Evolutionary conservation across 1,284 basidiomycete genomes (phyloP).

Genomic region (Heterobasidion irregulare): DNA sequence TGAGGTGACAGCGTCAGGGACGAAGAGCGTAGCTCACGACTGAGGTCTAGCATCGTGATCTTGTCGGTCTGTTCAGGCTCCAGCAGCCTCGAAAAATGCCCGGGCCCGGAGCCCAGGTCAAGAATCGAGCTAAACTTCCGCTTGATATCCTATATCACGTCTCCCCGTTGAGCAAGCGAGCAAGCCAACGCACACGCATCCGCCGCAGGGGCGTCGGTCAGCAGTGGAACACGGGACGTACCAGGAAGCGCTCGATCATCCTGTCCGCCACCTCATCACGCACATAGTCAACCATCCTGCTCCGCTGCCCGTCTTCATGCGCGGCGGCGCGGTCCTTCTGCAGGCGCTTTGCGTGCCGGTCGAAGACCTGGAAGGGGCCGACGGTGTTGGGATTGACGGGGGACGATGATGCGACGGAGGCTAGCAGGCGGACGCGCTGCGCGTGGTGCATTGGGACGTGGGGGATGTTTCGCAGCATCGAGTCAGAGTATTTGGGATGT

Average conservation of each 20-base stretch:
- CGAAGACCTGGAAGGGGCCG: conserved; percentile 79
- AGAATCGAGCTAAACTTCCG: conserved; percentile 74
- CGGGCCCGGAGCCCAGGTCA: conserved; percentile 92
- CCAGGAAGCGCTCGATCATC: conserved; percentile 85
- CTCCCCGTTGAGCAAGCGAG: not conserved
- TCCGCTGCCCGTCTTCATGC: conserved; percentile 49
- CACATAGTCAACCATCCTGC: conserved; percentile 86
- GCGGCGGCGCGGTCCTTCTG: conserved; percentile 77
- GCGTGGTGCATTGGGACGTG: not conserved
- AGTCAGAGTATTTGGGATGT: no score
- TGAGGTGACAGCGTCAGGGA: not conserved
- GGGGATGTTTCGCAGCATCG: no score
- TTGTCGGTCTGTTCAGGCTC: conserved; percentile 68
- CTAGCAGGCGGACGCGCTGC: conserved; percentile 16
- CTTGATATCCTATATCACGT: conserved; percentile 75
- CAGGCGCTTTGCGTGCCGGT: conserved; percentile 72
- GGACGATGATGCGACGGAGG: conserved; percentile 16
- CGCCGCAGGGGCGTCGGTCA: not conserved
- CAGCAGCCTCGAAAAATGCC: conserved; percentile 83
- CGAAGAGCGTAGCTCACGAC: conserved; percentile 40
- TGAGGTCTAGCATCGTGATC: conserved; percentile 84
- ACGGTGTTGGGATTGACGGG: conserved; percentile 32
- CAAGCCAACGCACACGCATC: not conserved
- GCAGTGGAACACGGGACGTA: conserved; percentile 19
- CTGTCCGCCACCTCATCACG: conserved; percentile 86